Base-by-base conservation (phyloP, 345 rosid genomes). In the Salix brachista region DNA sequence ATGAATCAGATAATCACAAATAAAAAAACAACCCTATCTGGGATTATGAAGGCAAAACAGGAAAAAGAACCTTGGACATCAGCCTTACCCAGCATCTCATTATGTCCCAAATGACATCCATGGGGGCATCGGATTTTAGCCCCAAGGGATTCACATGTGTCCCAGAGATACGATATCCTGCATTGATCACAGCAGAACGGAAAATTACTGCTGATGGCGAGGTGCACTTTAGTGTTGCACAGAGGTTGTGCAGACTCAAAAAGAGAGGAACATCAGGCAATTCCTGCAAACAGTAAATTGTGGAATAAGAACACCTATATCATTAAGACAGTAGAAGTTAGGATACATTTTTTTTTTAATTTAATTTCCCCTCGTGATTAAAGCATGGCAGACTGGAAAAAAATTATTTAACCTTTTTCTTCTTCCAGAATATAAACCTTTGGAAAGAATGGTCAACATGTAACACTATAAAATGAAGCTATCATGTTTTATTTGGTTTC, bases 31-130 rank as follows among this genome's bases (percentile, higher is more conserved):
- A n/a, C 28, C 12, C 4, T 56, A 11, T 56, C 11, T n/a, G 28
- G 28, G 62, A 56, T 8, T 56, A 56, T 56, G 62, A 56, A 10
- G 62, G 62, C 56, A 54, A 50, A 46, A 25, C 44, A 50, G n/a
- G 76, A 42, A 67, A 26, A 32, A 67, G 8, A 37, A 30, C 11
- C 58, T 34, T 62, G 41, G 74, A 75, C 32, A 71, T 23, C 13
- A 80, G 69, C 75, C 70, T 86, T 89, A 96, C 99, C 97, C 99
- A 96, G 89, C 97, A 91, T 61, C 99, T 97, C 99, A 96, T 94
- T 69, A 94, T 96, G 85, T 96, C 98, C 97, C 99, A 96, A 71
- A 96, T 91, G 75, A 94, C 90, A 67, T 88, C 91, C 99, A 96
- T 96, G n/a, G 99, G 97, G 72, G 98, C 98, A 88, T 96, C 97